phyloP scores from a whole-genome alignment of 164 flowering plant genomes.

The Macadamia tetraphylla region DNA sequence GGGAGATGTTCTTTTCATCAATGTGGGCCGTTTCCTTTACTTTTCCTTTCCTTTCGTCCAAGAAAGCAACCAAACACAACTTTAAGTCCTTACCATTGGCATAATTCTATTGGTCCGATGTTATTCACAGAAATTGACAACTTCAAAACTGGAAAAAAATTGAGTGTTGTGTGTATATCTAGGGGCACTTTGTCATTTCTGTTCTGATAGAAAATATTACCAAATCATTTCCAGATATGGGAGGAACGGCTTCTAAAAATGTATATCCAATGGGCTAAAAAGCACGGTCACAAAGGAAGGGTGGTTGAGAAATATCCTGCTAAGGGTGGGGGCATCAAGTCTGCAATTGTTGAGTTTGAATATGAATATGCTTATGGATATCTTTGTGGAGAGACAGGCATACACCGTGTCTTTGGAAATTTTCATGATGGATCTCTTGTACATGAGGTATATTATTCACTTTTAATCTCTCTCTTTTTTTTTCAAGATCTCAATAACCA shows the following conservation, averaged over 20 bases:
- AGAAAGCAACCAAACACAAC: no score
- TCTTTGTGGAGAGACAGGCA: conserved; percentile 76
- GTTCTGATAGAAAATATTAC: neutral
- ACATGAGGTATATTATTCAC: conserved; percentile 36
- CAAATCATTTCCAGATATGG: conserved; percentile 54
- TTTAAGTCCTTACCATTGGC: no score
- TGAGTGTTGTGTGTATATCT: neutral
- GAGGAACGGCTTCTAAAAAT: conserved; percentile 55
- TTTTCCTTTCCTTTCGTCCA: no score
- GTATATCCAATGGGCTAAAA: conserved; percentile 83
- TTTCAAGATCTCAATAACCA: neutral
- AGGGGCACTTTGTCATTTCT: neutral
- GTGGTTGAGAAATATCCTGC: conserved; percentile 43
- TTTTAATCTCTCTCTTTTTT: neutral
- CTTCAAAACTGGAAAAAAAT: no score
- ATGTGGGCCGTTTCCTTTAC: no score
- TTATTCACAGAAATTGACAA: no score
- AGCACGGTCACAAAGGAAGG: conserved; percentile 62
- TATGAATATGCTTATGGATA: conserved; percentile 70
- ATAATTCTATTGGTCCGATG: no score
- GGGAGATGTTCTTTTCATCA: no score
- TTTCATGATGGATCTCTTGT: conserved; percentile 25
- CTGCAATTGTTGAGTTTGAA: conserved; percentile 74
- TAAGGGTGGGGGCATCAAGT: conserved; percentile 47
- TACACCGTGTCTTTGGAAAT: conserved; percentile 44